Percentiles rank a stretch among this genome's conserved stretches.
These are phyloP conservation scores for Venustampulla echinocandica DNA, from an alignment of 495 filamentous ascomycete genomes.

Conservation along the genomic window DNA sequence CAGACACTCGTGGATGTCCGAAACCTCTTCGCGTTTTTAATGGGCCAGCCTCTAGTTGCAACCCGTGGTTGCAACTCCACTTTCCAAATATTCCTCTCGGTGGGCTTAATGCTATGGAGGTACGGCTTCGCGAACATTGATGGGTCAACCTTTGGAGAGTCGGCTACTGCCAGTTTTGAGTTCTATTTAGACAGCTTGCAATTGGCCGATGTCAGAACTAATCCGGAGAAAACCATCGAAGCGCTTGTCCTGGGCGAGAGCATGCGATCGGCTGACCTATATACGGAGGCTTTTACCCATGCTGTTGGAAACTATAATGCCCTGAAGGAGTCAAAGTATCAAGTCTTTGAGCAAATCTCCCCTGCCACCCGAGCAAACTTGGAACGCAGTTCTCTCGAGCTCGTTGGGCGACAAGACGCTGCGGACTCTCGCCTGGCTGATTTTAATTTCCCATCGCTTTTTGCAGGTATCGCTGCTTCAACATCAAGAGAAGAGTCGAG, in stretches of 20 bases:
- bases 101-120: slow-evolving; percentile 57
- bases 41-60: slow-evolving; percentile 70
- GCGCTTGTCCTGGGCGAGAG: slow-evolving; percentile 78
- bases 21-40: slow-evolving; percentile 86
- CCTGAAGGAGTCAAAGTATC: slow-evolving; percentile 56
- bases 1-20: slow-evolving; percentile 67
- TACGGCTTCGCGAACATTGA: slow-evolving; percentile 77
- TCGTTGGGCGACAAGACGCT: slow-evolving; percentile 56
- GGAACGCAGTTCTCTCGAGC: slow-evolving; percentile 71
- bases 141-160: slow-evolving; percentile 73
- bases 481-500: slow-evolving; percentile 64
- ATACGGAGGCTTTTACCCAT: slow-evolving; percentile 86
- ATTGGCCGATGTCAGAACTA: slow-evolving; percentile 71
- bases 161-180: slow-evolving; percentile 62
- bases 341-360: slow-evolving; percentile 60
- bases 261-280: slow-evolving; percentile 73
- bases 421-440: slow-evolving; percentile 59
- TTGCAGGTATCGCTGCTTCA: slow-evolving; percentile 79
- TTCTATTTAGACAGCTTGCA: slow-evolving; percentile 66
- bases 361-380: slow-evolving; percentile 65
- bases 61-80: slow-evolving; percentile 56
- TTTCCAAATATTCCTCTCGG: slow-evolving; percentile 66
- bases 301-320: slow-evolving; percentile 83
- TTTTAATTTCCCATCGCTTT: slow-evolving; percentile 88
- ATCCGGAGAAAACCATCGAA: slow-evolving; percentile 85